Evolutionary conservation across 2,329 filamentous ascomycete genomes (phyloP).

Genomic region (Aspergillus sp.): DNA sequence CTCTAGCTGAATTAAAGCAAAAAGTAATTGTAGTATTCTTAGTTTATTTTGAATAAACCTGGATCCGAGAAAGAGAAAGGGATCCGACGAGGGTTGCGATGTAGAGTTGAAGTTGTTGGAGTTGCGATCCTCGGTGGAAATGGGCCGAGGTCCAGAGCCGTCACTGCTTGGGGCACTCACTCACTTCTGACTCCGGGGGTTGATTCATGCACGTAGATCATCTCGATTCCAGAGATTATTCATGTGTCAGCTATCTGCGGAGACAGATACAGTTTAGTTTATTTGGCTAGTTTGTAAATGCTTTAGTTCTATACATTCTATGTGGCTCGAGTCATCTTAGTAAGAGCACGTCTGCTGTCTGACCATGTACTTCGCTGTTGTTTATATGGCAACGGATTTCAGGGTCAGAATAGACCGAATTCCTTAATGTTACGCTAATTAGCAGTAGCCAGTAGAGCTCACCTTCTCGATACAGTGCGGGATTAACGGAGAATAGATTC

Average conservation of each 20-base stretch:
- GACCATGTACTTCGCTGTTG: neutral
- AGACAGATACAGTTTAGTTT: neutral
- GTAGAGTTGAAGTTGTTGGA: neutral
- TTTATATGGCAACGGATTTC: no score
- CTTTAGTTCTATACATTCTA: neutral
- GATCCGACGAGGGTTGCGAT: neutral
- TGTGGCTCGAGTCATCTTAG: neutral
- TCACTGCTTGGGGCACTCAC: neutral
- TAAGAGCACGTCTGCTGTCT: neutral
- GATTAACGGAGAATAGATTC: no score
- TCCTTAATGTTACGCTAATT: no score
- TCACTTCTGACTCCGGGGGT: neutral
- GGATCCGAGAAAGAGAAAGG: neutral
- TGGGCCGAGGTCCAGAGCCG: constrained; percentile 6
- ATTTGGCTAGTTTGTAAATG: neutral
- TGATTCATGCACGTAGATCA: neutral
- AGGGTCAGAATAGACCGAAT: no score
- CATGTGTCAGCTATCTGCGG: no score
- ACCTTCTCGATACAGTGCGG: no score
- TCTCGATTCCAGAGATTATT: neutral
- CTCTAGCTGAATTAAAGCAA: neutral
- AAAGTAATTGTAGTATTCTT: neutral
- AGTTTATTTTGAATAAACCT: neutral
- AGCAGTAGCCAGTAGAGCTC: no score
- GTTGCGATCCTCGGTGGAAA: neutral